Evolutionary conservation across 768 basidiomycete species (phyloP).

Genomic region (Tephrocybe sp.): DNA sequence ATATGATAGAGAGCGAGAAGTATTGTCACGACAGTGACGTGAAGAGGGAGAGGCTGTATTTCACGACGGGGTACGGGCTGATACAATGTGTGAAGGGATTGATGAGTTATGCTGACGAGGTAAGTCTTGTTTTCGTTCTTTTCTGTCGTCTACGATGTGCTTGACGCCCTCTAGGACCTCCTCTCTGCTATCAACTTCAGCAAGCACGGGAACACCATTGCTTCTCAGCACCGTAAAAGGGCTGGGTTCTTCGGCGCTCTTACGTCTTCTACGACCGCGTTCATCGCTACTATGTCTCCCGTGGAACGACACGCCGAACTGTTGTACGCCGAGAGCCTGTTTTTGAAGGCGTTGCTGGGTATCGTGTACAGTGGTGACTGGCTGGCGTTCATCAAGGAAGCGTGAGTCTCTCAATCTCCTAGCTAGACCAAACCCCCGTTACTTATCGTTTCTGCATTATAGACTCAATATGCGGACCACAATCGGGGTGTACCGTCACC

Average conservation of each 20-base stretch:
- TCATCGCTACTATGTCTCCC: conserved; percentile 72
- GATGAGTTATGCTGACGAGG: conserved; percentile 88
- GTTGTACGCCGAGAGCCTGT: conserved; percentile 82
- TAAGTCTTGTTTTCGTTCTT: conserved; percentile 24
- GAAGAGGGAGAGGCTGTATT: conserved; percentile 72
- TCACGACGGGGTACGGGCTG: conserved; percentile 81
- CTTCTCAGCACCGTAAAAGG: conserved; percentile 74
- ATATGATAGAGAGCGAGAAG: conserved; percentile 86
- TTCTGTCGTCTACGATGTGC: no score
- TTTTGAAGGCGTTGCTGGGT: conserved; percentile 70
- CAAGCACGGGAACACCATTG: conserved; percentile 70
- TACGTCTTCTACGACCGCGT: conserved; percentile 70
- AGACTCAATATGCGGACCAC: conserved; percentile 91
- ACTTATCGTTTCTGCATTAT: conserved; percentile 1
- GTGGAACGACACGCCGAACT: conserved; percentile 90
- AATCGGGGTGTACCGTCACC: conserved; percentile 76
- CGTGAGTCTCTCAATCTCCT: conserved; percentile 60
- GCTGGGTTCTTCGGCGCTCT: conserved; percentile 62
- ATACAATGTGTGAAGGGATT: no score
- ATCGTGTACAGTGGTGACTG: conserved; percentile 92
- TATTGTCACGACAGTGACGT: conserved; percentile 63
- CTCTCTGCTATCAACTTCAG: conserved; percentile 73
- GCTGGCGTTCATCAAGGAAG: conserved; percentile 90
- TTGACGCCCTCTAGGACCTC: conserved; percentile 52
- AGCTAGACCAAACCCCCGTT: not conserved